Base-by-base conservation (phyloP, 2,329 filamentous ascomycete genomes). In the Diaporthe sp. region DNA sequence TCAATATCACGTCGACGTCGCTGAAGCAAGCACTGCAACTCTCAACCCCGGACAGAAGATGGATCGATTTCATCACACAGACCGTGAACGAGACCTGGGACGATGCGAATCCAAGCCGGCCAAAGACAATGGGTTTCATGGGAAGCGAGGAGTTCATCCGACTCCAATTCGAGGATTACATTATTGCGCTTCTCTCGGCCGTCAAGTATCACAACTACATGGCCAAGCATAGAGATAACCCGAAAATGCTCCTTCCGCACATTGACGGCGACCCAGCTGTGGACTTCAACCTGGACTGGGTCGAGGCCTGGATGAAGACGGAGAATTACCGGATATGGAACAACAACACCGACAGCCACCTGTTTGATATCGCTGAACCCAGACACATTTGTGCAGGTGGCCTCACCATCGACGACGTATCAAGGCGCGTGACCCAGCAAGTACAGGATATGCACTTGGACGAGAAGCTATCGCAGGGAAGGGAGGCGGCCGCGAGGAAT, bases 91-190 rank as follows among this genome's bases (percentile, higher is more conserved):
- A 98, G 78, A 98, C 97, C 0, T 99, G 97, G 97, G 97, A 99
- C 82, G 95, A 98, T 57, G 88, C 92, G 6, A 96, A 98, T 81
- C 97, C 97, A 0, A 91, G 92, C 77, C 90, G 94, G 65, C 97
- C 97, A n/a, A 98, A 95, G 81, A 98, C 95, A 2, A 93, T 98
- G 88, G 96, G 96, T 42, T 99, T 98, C 81, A 92, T 95, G 51
- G 97, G 97, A 42, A 98, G 95, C 77, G 97, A 99, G 85, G 97
- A 98, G 82, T 98, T 98, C 81, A 99, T 99, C 79, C 92, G 97
- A 42, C 91, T 98, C 55, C 96, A 98, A 81, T 99, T 99, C 77
- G 97, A 99, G 84, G 96, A 98, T 81, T 99, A 99, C 82, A 90
- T 99, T 8, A 89, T 98, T 34, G 95, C 95, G 0, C 89, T 99